Percentiles rank a stretch among this genome's conserved stretches.
These are phyloP conservation scores for Diaporthe humulicola DNA, from an alignment of 2,329 filamentous ascomycete species.

Conservation along the genomic window DNA sequence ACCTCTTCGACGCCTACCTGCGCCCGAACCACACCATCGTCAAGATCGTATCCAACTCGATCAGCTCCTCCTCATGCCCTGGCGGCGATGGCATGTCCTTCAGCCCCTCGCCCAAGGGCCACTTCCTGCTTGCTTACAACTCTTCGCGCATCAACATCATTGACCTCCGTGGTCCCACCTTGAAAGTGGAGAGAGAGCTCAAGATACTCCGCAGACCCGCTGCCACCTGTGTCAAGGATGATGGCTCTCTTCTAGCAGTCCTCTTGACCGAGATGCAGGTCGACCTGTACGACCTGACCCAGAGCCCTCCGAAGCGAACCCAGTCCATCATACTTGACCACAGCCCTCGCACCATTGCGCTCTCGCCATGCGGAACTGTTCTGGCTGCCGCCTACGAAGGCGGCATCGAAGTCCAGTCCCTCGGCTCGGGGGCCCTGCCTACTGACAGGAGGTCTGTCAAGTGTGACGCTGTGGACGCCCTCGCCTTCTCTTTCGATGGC, in stretches of 20 bases:
- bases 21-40: constrained; percentile 79
- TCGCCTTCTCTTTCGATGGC: constrained; percentile 83
- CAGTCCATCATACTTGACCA: constrained; percentile 84
- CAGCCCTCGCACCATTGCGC: constrained; percentile 80
- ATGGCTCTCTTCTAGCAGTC: constrained; percentile 82
- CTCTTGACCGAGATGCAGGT: constrained; percentile 86
- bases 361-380: constrained; percentile 86
- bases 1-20: constrained; percentile 82
- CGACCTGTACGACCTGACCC: constrained; percentile 82
- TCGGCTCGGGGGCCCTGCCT: constrained; percentile 72
- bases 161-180: constrained; percentile 70
- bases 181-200: constrained; percentile 80
- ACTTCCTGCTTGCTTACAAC: constrained; percentile 83
- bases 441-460: constrained; percentile 83
- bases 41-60: constrained; percentile 85
- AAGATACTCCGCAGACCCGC: constrained; percentile 83
- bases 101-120: constrained; percentile 80
- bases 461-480: constrained; percentile 79
- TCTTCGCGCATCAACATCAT: constrained; percentile 88
- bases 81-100: constrained; percentile 90
- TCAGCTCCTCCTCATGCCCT: constrained; percentile 85
- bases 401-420: constrained; percentile 88
- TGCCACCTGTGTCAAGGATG: constrained; percentile 83
- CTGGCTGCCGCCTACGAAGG: constrained; percentile 88
- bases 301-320: constrained; percentile 75